Evolutionary conservation across 805 yeast species (phyloP).

Genomic region (Grigorovia humatica): DNA sequence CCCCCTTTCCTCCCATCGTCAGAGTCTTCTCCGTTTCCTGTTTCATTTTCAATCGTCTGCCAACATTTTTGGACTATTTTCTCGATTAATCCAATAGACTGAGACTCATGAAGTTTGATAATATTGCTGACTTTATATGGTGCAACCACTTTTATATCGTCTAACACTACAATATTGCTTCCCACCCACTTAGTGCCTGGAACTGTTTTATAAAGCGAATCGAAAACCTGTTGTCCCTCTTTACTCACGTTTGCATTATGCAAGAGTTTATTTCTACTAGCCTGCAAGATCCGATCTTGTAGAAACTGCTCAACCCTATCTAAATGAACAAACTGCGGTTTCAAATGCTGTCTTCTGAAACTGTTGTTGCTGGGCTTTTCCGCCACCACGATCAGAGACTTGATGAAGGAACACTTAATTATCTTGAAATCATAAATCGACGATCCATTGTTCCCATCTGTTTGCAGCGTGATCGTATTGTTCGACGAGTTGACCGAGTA

Average conservation of each 20-base stretch:
- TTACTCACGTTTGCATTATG: conserved; percentile 30
- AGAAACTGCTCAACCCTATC: conserved; percentile 20
- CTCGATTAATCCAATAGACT: conserved; percentile 33
- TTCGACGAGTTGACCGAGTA: conserved; percentile 47
- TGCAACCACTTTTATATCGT: conserved; percentile 35
- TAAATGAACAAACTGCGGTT: conserved; percentile 27
- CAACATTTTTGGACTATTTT: conserved; percentile 43
- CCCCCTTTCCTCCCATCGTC: conserved; percentile 42
- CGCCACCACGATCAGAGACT: conserved; percentile 38
- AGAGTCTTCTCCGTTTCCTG: conserved; percentile 1
- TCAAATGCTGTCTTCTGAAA: conserved; percentile 27
- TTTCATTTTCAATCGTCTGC: conserved; percentile 29
- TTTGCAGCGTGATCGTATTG: conserved; percentile 27
- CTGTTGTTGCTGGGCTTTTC: conserved; percentile 25
- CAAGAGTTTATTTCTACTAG: conserved; percentile 16
- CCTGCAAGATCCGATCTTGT: conserved; percentile 17
- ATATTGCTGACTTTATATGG: conserved; percentile 33
- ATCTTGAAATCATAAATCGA: conserved; percentile 34
- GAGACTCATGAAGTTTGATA: conserved; percentile 12
- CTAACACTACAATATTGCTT: conserved; percentile 35
- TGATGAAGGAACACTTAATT: conserved; percentile 48
- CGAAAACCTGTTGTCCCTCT: conserved; percentile 38
- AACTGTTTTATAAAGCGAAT: conserved; percentile 34
- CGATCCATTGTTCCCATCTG: conserved; percentile 13
- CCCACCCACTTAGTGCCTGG: conserved; percentile 38